These are phyloP conservation scores for Antitrichia curtipendula DNA, from an alignment of 225 moss, liverwort and hornwort species.

Conservation along the genomic window DNA sequence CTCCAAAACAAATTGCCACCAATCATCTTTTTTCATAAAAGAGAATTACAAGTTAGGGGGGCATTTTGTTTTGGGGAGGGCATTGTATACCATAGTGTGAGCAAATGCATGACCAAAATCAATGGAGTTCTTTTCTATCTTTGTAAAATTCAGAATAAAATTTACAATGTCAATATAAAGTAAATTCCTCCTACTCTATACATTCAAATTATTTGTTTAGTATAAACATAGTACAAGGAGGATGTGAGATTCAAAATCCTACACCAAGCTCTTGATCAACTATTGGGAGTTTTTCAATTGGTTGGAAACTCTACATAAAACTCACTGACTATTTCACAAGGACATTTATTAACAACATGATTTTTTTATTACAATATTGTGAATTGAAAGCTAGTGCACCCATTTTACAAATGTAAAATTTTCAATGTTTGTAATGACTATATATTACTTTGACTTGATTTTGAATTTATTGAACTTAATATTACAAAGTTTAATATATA, in stretches of 20 bases:
- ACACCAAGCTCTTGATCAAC: accelerated
- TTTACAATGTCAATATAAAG: background rate
- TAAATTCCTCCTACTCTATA: background rate
- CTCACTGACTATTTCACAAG: accelerated
- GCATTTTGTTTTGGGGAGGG: accelerated
- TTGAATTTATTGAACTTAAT: background rate
- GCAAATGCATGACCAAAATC: background rate
- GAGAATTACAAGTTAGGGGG: background rate
- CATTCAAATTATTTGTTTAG: background rate
- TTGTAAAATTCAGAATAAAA: background rate
- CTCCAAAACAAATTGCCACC: accelerated
- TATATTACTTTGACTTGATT: background rate
- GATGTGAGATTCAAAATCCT: background rate
- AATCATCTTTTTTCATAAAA: background rate
- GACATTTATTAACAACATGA: accelerated
- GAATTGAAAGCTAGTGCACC: background rate
- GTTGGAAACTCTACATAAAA: accelerated
- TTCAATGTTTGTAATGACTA: background rate
- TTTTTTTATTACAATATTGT: background rate
- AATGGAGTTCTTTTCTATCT: background rate
- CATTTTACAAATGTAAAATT: background rate
- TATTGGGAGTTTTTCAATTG: background rate
- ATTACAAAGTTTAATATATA: no score
- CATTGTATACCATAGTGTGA: no score
- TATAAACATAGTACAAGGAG: background rate